These are phyloP conservation scores for Brasilioporus rufonigricans DNA, from an alignment of 768 basidiomycete genomes.

Conservation along the genomic window DNA sequence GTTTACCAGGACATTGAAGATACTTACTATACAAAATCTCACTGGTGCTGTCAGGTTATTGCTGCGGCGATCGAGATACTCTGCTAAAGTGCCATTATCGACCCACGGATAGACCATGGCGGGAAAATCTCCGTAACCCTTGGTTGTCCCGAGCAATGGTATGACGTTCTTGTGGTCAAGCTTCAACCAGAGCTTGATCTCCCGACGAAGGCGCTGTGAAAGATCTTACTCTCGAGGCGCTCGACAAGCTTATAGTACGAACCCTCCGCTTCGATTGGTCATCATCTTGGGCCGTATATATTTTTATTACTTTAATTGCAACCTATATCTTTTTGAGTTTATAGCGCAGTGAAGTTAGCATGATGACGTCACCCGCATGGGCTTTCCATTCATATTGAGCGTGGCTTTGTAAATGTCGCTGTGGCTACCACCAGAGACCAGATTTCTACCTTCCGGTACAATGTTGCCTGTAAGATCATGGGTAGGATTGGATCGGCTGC, in stretches of 20 bases:
- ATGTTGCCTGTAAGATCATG: conserved; percentile 18
- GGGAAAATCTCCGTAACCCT: conserved; percentile 27
- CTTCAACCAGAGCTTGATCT: conserved; percentile 30
- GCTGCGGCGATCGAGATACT: conserved; percentile 19
- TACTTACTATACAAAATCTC: conserved; percentile 18
- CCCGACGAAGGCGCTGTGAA: conserved; percentile 25
- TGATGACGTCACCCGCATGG: conserved; percentile 8
- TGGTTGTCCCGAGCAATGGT: conserved; percentile 27
- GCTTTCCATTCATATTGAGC: conserved; percentile 9
- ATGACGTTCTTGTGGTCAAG: conserved; percentile 32
- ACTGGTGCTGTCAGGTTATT: conserved; percentile 9
- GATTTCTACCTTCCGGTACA: conserved; percentile 4
- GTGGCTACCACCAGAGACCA: conserved; percentile 20
- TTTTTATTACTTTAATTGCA: conserved; percentile 26
- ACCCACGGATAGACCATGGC: conserved; percentile 37
- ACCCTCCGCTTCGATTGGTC: conserved; percentile 19
- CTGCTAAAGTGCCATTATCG: conserved; percentile 27
- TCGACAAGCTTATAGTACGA: background rate
- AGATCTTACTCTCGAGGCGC: background rate
- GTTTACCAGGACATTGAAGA: background rate
- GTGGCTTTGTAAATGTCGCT: conserved; percentile 21
- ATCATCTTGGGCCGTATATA: conserved; percentile 14
- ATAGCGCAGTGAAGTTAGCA: background rate
- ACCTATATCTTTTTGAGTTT: conserved; percentile 11
- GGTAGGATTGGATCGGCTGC: conserved; percentile 10